These are phyloP conservation scores for Oryza longistaminata DNA, from an alignment of 176 grass and related monocot species.

Conservation along the genomic window DNA sequence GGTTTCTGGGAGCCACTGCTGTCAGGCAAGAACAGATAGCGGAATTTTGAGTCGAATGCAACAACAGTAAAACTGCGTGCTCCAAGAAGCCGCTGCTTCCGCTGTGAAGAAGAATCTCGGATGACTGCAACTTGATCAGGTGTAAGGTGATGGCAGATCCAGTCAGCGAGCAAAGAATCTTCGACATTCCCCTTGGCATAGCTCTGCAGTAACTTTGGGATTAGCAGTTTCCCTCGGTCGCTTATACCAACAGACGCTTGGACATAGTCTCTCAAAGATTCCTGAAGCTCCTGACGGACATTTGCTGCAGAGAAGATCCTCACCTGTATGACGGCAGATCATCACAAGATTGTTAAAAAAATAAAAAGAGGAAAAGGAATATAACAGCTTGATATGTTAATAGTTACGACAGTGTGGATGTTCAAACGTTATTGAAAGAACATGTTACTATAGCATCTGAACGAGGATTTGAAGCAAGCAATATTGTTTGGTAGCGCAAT, in stretches of 20 bases:
- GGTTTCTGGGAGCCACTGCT: slow-evolving; percentile 22
- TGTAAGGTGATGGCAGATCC: slow-evolving; percentile 80
- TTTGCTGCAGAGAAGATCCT: slow-evolving; percentile 75
- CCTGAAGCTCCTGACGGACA: slow-evolving; percentile 68
- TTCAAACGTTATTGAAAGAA: background rate
- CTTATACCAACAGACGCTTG: slow-evolving; percentile 70
- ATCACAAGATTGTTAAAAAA: background rate
- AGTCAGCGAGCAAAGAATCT: slow-evolving; percentile 77
- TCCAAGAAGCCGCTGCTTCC: slow-evolving; percentile 71
- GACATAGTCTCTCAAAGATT: slow-evolving; percentile 85
- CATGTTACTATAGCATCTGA: background rate
- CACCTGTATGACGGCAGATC: slow-evolving; percentile 53
- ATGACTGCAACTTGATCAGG: slow-evolving; percentile 72
- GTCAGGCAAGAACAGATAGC: slow-evolving; percentile 83
- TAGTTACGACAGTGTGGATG: background rate
- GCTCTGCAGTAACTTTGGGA: slow-evolving; percentile 80
- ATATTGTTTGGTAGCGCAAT: background rate
- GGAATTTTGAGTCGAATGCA: slow-evolving; percentile 74
- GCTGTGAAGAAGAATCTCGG: slow-evolving; percentile 57
- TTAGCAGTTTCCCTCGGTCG: slow-evolving; percentile 81
- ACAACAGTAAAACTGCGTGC: slow-evolving; percentile 56
- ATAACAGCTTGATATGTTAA: background rate
- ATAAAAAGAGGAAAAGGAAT: background rate
- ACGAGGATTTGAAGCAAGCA: slow-evolving; percentile 3
- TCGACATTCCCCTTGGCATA: slow-evolving; percentile 81